phyloP scores from a whole-genome alignment of 2,329 filamentous ascomycete genomes.

The Fusarium burgessii region DNA sequence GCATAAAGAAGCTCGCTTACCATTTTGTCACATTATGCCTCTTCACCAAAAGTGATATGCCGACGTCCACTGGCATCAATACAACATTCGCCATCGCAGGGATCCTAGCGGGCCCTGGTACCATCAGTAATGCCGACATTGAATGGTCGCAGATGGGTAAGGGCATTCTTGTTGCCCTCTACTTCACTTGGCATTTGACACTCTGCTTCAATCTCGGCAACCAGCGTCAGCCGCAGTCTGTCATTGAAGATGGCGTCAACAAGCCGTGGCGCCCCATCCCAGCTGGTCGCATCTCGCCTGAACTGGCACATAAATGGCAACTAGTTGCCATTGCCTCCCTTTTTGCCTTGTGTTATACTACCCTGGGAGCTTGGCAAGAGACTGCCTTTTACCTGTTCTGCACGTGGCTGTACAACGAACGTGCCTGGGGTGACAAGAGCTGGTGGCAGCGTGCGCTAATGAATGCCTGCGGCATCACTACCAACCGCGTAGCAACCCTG shows the following conservation, averaged over 20 bases:
- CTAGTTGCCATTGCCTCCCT: constrained; percentile 41
- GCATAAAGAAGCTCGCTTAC: constrained; percentile 26
- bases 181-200: constrained; percentile 43
- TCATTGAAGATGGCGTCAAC: constrained; percentile 55
- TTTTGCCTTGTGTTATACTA: constrained; percentile 30
- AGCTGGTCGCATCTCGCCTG: constrained; percentile 45
- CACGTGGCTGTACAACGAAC: constrained; percentile 58
- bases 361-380: constrained; percentile 45
- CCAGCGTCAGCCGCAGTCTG: constrained; percentile 50
- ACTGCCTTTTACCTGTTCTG: constrained; percentile 48
- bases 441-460: constrained; percentile 43
- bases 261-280: constrained; percentile 54
- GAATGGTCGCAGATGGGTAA: constrained; percentile 24
- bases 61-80: constrained; percentile 37
- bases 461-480: constrained; percentile 40
- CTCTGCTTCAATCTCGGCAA: constrained; percentile 53
- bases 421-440: constrained; percentile 47
- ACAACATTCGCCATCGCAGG: constrained; percentile 34
- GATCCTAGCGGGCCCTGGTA: constrained; percentile 31
- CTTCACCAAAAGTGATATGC: constrained; percentile 38
- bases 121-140: constrained; percentile 27
- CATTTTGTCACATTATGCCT: constrained; percentile 32
- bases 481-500: constrained; percentile 38
- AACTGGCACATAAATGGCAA: constrained; percentile 40
- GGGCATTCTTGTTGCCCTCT: constrained; percentile 36